Conservation (phyloP, 2,329 filamentous ascomycete genomes). For the Huntiella bhutanensis region DNA sequence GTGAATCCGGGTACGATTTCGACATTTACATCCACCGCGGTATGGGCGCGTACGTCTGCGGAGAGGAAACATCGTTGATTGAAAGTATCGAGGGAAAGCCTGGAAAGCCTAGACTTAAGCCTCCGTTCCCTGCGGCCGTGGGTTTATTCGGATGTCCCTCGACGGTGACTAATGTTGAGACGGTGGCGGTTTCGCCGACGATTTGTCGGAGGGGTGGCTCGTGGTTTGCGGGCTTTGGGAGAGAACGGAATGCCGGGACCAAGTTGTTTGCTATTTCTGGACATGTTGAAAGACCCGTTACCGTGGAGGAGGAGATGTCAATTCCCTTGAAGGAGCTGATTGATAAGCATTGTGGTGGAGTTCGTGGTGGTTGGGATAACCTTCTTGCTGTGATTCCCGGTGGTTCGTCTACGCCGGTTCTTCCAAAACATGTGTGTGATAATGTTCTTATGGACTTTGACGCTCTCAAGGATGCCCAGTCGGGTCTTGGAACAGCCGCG, state of each 20-base stretch:
- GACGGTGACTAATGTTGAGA: conserved; percentile 96
- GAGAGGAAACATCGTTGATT: conserved; percentile 94
- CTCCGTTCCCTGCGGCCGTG: conserved; percentile 90
- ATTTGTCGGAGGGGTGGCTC: conserved; percentile 79
- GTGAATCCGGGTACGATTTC: conserved; percentile 91
- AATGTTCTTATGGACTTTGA: conserved; percentile 99
- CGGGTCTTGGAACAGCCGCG: conserved; percentile 87
- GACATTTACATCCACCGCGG: conserved; percentile 94
- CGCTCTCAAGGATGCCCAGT: conserved; percentile 91
- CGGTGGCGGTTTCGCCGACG: conserved; percentile 82
- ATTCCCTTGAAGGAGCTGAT: conserved; percentile 92
- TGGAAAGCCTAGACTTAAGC: conserved; percentile 95
- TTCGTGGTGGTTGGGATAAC: conserved; percentile 95
- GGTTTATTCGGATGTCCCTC: conserved; percentile 96
- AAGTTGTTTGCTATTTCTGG: conserved; percentile 98
- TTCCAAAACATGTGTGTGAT: conserved; percentile 78
- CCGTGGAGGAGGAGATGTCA: conserved; percentile 98
- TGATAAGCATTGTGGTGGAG: conserved; percentile 94
- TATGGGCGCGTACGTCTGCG: conserved; percentile 93
- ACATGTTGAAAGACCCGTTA: conserved; percentile 95
- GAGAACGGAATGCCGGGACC: conserved; percentile 89
- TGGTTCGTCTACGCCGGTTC: conserved; percentile 87
- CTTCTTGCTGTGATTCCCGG: conserved; percentile 87
- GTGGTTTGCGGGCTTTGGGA: conserved; percentile 90
- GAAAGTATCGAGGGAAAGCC: conserved; percentile 97